Base-by-base conservation (phyloP, 306 rosid genomes). In the Vicia villosa region DNA sequence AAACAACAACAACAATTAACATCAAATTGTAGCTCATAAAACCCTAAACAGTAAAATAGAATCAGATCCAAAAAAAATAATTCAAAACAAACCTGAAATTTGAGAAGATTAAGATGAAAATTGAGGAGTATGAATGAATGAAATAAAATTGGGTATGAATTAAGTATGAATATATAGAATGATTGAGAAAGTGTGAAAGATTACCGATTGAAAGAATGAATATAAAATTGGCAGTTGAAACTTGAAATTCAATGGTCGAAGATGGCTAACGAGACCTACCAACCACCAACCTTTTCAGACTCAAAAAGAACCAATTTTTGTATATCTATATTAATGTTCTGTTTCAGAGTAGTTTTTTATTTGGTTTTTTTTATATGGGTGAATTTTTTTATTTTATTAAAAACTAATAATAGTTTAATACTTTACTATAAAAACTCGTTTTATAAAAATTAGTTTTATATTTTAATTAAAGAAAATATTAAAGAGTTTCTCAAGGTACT, bases 41-140 rank as follows among this genome's bases (percentile, higher is more conserved):
- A 52, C 19, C n/a, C 60, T 22, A 21, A 68, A 55, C 12, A 56
- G 9, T 1, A 22, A 41, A 47, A 34, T 22, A 8, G 50, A 47
- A 69, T 24, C 20, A 36, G 51, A 74, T 66, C 67, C 32, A 26
- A 15, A 40, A 51, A 63, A 11, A 4, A 70, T 19, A 17, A 22
- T 28, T n/a, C n/a, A 50, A 36, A 45, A 21, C 77, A 54, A 66
- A 86, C 96, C 96, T 89, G 82, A 72, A 68, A 56, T 5, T 47
- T 42, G 62, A 66, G 41, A 12, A 19, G 56, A 66, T 60, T 51
- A 16, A 51, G 45, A 59, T 63, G 69, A 60, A 62, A 79, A 58
- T 45, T 65, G 47, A 66, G 81, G 80, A 76, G 60, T 71, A 72
- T 69, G 77, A 30, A 52, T 47, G 63, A 50, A 56, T 14, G 38